Base-by-base conservation (phyloP, 768 basidiomycete species). In the Trametes cinnabarina region DNA sequence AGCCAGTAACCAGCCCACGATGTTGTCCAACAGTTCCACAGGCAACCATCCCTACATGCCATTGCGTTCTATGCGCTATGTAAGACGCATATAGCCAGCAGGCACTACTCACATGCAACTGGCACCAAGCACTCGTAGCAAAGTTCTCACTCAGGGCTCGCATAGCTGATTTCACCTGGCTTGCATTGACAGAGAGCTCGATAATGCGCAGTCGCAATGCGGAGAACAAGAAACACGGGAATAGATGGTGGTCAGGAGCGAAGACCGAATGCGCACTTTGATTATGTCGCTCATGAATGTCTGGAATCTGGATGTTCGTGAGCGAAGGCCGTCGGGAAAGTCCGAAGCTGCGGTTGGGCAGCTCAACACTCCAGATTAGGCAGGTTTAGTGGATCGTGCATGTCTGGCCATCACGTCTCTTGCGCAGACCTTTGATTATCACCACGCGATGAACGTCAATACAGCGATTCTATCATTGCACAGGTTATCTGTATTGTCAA, bases 21-120 rank as follows among this genome's bases (percentile, higher is more conserved):
- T 63, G 17, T 52, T 44, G 32, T 72, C 70, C 10, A 72, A 37
- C 9, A 73, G 55, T 40, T 73, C 72, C 17, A 57, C 44, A 0
- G 70, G 69, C 28, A 58, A 23, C 9, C 5, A 17, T 1, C 1
- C 4, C 50, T 51, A 28, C 20, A 10, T 6, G 9, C 5, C 12
- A 25, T 19, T 11, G 22, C 26, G 26, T 14, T 22, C n/a, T 5
- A 2, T 3, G 30, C 7, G n/a, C 41, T 17, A 15, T 4, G 5
- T n/a, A 15, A 28, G 9, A 14, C 51, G 51, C 51, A 52, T 52
- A 52, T 34, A 52, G 40, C 19, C 51, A 15, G 20, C 23, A 12
- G 25, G 17, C 15, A 15, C 14, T 7, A 39, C 37, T 39, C 14
- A 15, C 37, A 39, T 39, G 5, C 37, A 15, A 7, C 37, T 15